phyloP scores from a whole-genome alignment of 331 rosid genomes.

The Malus hybrid region DNA sequence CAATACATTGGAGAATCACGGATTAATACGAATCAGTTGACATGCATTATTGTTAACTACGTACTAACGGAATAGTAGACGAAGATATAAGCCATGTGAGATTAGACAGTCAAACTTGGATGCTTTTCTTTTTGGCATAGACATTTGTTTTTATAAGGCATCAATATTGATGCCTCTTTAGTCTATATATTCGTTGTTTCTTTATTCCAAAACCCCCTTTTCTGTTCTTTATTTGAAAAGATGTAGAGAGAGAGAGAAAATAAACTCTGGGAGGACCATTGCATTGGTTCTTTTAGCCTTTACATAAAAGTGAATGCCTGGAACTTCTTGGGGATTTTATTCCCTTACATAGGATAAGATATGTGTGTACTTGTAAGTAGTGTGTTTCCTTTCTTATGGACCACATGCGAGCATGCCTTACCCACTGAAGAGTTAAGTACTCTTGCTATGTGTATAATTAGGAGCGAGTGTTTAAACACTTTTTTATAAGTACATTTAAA shows the following conservation, averaged over 20 bases:
- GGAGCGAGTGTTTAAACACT: background rate
- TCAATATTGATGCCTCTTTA: conserved; percentile 30
- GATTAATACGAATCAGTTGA: background rate
- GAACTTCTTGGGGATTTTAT: conserved; percentile 29
- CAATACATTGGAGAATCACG: background rate
- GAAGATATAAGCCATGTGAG: background rate
- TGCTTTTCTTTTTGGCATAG: background rate
- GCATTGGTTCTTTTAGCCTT: conserved; percentile 44
- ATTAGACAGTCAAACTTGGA: conserved; percentile 15
- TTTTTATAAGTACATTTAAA: too few relatives aligned
- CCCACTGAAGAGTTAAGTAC: background rate
- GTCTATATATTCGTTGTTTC: conserved; percentile 15
- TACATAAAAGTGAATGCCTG: conserved; percentile 36
- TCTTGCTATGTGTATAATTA: background rate
- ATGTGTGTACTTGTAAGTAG: background rate
- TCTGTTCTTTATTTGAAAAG: conserved; percentile 13
- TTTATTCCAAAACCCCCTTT: conserved; percentile 58
- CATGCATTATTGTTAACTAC: background rate
- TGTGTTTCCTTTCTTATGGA: background rate
- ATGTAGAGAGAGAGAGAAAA: background rate
- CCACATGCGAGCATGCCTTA: background rate
- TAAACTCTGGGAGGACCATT: conserved; percentile 30
- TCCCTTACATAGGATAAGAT: conserved; percentile 2
- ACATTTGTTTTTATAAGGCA: conserved; percentile 16
- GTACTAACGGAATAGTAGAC: background rate